Evolutionary conservation across 179 eudicot genomes (phyloP).

Genomic region (Patellifolia procumbens): DNA sequence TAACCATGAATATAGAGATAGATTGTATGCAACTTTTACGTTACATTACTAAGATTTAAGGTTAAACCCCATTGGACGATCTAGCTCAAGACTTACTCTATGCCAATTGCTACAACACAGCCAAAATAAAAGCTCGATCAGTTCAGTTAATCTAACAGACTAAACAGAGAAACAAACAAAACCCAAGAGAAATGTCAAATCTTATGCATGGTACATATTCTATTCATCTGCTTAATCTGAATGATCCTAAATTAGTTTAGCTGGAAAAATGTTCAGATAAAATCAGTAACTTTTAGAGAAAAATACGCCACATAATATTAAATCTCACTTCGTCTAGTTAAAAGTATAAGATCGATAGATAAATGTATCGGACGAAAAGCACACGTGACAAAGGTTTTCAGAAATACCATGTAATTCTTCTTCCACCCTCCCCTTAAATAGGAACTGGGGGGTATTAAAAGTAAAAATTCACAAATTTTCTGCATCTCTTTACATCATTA

Average conservation of each 20-base stretch:
- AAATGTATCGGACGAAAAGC: neutral
- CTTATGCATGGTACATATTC: neutral
- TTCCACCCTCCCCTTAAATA: conserved; percentile 18
- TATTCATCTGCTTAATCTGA: neutral
- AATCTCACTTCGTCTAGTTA: neutral
- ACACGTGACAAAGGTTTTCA: neutral
- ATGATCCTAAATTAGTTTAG: neutral
- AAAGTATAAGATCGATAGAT: neutral
- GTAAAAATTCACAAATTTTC: conserved; percentile 27
- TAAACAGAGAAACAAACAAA: neutral
- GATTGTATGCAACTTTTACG: no score
- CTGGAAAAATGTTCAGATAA: neutral
- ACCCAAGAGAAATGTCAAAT: neutral
- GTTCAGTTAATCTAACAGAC: neutral
- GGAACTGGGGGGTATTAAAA: conserved; percentile 10
- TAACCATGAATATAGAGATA: no score
- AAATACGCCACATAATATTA: neutral
- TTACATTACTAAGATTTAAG: no score
- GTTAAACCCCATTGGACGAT: no score
- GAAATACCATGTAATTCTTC: conserved; percentile 21
- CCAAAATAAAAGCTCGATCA: no score
- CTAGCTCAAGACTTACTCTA: no score
- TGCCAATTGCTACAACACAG: no score
- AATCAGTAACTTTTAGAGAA: no score
- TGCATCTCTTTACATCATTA: conserved; percentile 38